A percentile compares a stretch with the other conserved stretches of the same genome.
Conservation (phyloP, 257 asterid genomes). For the Lithospermum erythrorhizon region DNA sequence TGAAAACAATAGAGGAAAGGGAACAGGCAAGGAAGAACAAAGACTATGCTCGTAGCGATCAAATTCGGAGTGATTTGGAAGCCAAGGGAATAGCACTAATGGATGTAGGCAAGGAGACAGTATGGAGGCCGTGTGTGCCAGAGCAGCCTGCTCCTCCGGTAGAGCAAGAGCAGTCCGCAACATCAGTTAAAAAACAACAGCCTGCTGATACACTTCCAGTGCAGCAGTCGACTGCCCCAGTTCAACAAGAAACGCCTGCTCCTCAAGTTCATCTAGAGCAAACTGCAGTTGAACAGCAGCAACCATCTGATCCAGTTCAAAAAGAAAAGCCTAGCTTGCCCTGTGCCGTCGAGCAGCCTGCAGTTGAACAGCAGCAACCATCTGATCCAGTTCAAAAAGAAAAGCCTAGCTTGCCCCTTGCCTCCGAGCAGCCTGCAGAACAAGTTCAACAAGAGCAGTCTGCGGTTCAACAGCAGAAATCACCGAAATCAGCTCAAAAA, state of each 20-base stretch:
- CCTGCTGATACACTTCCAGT: neutral
- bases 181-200: conserved; percentile 9
- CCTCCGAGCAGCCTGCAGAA: too few species aligned
- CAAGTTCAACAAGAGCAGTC: too few species aligned
- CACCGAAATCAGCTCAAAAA: too few species aligned
- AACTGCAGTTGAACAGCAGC: neutral
- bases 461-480: too few species aligned
- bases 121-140: conserved; percentile 82
- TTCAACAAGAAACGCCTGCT: conserved; percentile 5
- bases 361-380: too few species aligned
- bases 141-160: conserved; percentile 15
- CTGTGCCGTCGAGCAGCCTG: too few species aligned
- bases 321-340: too few species aligned
- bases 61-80: conserved; percentile 51
- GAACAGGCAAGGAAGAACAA: conserved; percentile 45
- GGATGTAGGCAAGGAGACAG: conserved; percentile 72
- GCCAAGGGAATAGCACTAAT: conserved; percentile 63
- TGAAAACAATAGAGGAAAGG: conserved; percentile 49
- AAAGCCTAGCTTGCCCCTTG: too few species aligned
- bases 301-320: too few species aligned
- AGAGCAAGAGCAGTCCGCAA: conserved; percentile 9
- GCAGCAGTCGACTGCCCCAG: neutral
- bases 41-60: conserved; percentile 48
- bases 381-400: too few species aligned
- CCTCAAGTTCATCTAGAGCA: conserved; percentile 8